Base-by-base conservation (phyloP, 2,329 filamentous ascomycete species). In the Ceratocystiopsis sp. region DNA sequence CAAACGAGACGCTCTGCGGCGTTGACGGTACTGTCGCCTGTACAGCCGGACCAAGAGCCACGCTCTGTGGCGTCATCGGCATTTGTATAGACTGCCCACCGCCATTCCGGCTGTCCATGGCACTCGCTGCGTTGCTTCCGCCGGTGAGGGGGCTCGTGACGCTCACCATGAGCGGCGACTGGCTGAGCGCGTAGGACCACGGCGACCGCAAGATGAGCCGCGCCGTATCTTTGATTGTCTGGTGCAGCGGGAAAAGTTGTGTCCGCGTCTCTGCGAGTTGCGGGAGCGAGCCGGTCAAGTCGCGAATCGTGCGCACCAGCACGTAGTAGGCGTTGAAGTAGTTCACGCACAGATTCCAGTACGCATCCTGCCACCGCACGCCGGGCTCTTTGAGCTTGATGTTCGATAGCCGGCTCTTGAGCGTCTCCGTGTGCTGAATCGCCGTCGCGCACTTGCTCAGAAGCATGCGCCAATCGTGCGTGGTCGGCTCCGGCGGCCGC, bases 11-110 rank as follows among this genome's bases (percentile, higher is more conserved):
- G 46, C 65, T 73, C 54, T 75, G 67, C 11, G 76, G 75, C 0
- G 76, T 84, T 3, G 73, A 83, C 4, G 84, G 82, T 12, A 94
- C 79, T 0, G 85, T 95, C 1, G 87, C 86, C 60, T 93, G 86
- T 43, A 86, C 84, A 17, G 87, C 87, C 7, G 87, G 85, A 0
- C 87, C 89, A 6, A 95, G 68, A 2, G 87, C 87, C 15, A 86
- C 87, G 52, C 84, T 91, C 48, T 94, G 72, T 9, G 89, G 87
- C 1, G 87, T 95, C 54, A 91, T 85, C 10, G 87, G 86, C 35
- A 86, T 52, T 42, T 62, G 60, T 35, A 57, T 48, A 4, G 43
- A 43, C 41, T 53, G 44, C 18, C 43, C 21, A n/a, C 45, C 43
- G 2, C 46, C 33, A 18, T 33, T 29, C 10, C 25, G 25, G 25